A percentile compares a stretch with the other conserved stretches of the same genome.
Evolutionary conservation across 177 flowering plant genomes (phyloP).

Genomic region (Vitis hybrid): DNA sequence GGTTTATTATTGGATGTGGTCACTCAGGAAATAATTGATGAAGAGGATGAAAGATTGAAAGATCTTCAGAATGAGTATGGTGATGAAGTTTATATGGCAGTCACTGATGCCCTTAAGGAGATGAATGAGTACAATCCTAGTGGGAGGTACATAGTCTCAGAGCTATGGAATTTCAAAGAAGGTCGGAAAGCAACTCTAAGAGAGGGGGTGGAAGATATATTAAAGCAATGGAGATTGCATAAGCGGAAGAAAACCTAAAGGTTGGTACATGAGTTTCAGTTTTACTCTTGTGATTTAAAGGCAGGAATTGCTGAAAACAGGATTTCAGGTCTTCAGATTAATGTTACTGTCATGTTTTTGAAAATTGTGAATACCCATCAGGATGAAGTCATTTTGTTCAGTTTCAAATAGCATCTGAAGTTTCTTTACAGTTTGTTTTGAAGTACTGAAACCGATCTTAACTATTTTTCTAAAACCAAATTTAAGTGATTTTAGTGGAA

Average conservation of each 20-base stretch:
- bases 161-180: slow-evolving; percentile 45
- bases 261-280: neutral
- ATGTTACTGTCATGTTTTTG: too few relatives aligned
- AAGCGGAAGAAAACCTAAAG: slow-evolving; percentile 2
- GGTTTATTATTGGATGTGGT: neutral
- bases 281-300: too few relatives aligned
- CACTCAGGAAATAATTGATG: slow-evolving; percentile 38
- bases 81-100: slow-evolving; percentile 33
- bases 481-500: too few relatives aligned
- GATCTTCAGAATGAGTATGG: slow-evolving; percentile 28
- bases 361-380: too few relatives aligned
- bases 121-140: slow-evolving; percentile 50
- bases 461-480: too few relatives aligned
- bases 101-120: slow-evolving; percentile 30
- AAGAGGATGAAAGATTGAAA: slow-evolving; percentile 42
- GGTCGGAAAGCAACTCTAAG: slow-evolving; percentile 31
- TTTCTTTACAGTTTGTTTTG: too few relatives aligned
- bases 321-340: too few relatives aligned
- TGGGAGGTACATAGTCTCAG: slow-evolving; percentile 37
- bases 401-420: too few relatives aligned
- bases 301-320: too few relatives aligned
- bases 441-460: too few relatives aligned
- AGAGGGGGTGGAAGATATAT: slow-evolving; percentile 31
- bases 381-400: too few relatives aligned
- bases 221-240: slow-evolving; percentile 28